Percentiles rank a stretch among this genome's conserved stretches.
Evolutionary conservation across 176 grass and related monocot genomes (phyloP).

Genomic region (Dendrocalamus sinicus): DNA sequence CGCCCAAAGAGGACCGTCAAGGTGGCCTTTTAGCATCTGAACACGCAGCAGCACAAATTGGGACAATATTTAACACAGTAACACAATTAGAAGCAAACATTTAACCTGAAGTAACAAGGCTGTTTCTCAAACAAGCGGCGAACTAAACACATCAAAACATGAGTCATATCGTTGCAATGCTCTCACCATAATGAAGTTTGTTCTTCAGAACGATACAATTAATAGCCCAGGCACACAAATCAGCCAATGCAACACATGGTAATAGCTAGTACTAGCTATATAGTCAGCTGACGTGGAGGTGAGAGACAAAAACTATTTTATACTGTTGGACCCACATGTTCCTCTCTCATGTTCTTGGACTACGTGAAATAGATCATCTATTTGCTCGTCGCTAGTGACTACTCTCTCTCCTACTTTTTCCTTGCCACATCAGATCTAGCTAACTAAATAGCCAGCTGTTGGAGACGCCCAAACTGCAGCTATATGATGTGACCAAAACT

Average conservation of each 20-base stretch:
- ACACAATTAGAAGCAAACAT: neutral
- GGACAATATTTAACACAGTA: neutral
- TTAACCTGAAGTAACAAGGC: neutral
- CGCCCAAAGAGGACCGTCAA: neutral
- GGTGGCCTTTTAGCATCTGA: neutral
- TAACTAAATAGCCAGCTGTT: no score
- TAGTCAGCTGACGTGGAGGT: no score
- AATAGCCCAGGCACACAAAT: conserved; percentile 14
- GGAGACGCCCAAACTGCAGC: conserved; percentile 37
- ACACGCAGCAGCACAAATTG: neutral
- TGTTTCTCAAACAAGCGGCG: neutral
- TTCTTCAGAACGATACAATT: conserved; percentile 21
- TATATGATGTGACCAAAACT: neutral
- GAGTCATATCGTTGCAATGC: conserved; percentile 1
- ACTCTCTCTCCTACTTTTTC: no score
- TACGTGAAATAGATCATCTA: no score
- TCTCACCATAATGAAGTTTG: neutral
- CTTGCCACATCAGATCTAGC: no score
- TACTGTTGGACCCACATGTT: no score
- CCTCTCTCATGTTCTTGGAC: no score
- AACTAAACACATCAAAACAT: neutral
- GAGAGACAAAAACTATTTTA: no score
- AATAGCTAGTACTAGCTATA: no score
- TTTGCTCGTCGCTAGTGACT: no score
- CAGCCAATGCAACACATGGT: conserved; percentile 31